Evolutionary conservation across 2,329 filamentous ascomycete genomes (phyloP), one percentile per base, ranked within the genome.

Genomic region (Dothideomycetidae sp.): DNA sequence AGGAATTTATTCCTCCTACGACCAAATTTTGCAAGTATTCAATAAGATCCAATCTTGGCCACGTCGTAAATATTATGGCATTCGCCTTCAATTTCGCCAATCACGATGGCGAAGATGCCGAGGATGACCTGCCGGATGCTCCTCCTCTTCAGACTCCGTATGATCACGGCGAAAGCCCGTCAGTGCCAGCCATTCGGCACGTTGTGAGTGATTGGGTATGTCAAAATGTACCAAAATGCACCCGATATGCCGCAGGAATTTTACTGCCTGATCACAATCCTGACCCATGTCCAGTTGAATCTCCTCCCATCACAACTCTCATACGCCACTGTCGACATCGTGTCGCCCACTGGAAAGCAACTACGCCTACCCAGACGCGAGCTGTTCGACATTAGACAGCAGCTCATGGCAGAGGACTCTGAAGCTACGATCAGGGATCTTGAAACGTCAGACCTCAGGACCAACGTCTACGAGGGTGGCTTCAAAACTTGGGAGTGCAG

Each of bases 401-500:
- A 90, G 61, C 63, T 90, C 41, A 85, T 88, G 76, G 79, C 80
- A 26, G 73, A 78, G 51, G 64, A 67, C 37, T 61, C 59, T 38
- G 60, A 64, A 16, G 68, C 70, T 1, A 64, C 67, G 1, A 62
- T 83, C 23, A 76, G 73, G 28, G 67, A 70, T 44, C 60, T 84
- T 15, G 75, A 74, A 23, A 66, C 68, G 41, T 75, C 81, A 45
- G 82, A 90, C 56, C 76, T 90, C 46, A 79, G 75, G 55, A 81
- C 80, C 39, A 81, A 81, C 36, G 72, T 88, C 42, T 90, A 90
- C 58, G 82, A 90, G 59, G 82, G 82, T 40, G 82, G 82, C 15
- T 85, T 88, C 63, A 90, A 90, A 63, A 86, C 79, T 50, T 90
- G 82, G 82, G 82, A 90, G 61, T 86, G 81, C 59, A 83, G 78